Conservation (phyloP, 495 filamentous ascomycete genomes). For the Lophium mytilinum region DNA sequence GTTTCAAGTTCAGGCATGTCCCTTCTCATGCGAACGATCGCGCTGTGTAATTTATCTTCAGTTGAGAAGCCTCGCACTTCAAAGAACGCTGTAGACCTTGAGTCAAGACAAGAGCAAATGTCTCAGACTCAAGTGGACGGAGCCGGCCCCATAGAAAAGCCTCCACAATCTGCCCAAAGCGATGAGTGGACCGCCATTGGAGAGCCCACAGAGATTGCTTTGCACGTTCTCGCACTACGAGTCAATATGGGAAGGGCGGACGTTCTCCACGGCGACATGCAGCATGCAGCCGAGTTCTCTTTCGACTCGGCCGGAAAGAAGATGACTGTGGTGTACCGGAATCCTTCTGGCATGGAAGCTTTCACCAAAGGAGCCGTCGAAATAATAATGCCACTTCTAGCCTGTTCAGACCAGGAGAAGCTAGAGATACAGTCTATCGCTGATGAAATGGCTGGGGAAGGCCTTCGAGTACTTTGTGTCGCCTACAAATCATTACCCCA, state of each 20-base stretch:
- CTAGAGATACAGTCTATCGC: slow-evolving; percentile 36
- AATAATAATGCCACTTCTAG: slow-evolving; percentile 41
- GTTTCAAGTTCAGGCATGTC: slow-evolving; percentile 24
- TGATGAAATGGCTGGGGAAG: slow-evolving; percentile 46
- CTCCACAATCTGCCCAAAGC: neutral
- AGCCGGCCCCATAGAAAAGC: neutral
- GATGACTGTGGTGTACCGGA: slow-evolving; percentile 47
- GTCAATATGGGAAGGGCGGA: slow-evolving; percentile 42
- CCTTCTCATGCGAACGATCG: slow-evolving; percentile 27
- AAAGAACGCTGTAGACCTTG: no score
- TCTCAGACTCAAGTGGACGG: no score
- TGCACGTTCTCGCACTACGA: slow-evolving; percentile 43
- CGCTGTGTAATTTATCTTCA: slow-evolving; percentile 26
- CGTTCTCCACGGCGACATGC: slow-evolving; percentile 35
- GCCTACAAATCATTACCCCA: slow-evolving; percentile 34
- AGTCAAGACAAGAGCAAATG: no score
- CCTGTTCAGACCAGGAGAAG: slow-evolving; percentile 33
- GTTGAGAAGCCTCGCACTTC: neutral
- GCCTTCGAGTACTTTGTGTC: slow-evolving; percentile 50
- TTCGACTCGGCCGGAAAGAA: slow-evolving; percentile 53
- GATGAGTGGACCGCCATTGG: slow-evolving; percentile 41
- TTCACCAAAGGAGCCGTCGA: slow-evolving; percentile 54
- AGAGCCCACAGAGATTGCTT: slow-evolving; percentile 49
- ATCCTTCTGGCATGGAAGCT: slow-evolving; percentile 33
- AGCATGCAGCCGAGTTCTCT: slow-evolving; percentile 43